phyloP scores from a whole-genome alignment of 495 filamentous ascomycete genomes.

The Hypoxylon fuscum region DNA sequence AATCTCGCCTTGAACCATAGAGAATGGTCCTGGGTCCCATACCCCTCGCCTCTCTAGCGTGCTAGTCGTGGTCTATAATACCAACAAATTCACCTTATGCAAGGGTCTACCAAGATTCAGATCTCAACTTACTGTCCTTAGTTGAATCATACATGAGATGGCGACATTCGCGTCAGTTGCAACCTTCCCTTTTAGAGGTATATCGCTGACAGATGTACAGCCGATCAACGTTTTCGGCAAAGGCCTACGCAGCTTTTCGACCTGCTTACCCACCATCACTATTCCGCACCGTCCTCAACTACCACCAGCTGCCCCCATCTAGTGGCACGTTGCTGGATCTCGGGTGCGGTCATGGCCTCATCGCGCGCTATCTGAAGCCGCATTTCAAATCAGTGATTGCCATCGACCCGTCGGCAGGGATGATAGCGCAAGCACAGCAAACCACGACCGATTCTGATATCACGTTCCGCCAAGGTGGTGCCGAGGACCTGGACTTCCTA shows the following conservation, averaged over 20 bases:
- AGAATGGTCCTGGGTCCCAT: too few relatives aligned
- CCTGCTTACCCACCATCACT: conserved; percentile 67
- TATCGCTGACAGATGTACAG: conserved; percentile 50
- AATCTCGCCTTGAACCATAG: conserved; percentile 6
- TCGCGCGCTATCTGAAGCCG: conserved; percentile 62
- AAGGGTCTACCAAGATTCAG: conserved; percentile 5
- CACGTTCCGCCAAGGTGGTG: conserved; percentile 52
- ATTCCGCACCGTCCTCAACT: conserved; percentile 63
- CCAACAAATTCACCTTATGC: conserved; percentile 14
- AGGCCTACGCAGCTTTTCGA: conserved; percentile 68
- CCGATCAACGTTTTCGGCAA: conserved; percentile 59
- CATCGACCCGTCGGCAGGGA: conserved; percentile 66
- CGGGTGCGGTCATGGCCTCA: conserved; percentile 67
- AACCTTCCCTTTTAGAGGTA: conserved; percentile 32
- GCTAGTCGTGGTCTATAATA: conserved; percentile 8
- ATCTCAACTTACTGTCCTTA: conserved; percentile 29
- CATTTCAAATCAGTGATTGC: conserved; percentile 60
- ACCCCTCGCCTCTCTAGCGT: conserved; percentile 8
- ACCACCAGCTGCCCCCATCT: conserved; percentile 50
- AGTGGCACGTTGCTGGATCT: conserved; percentile 63
- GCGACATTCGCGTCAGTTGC: conserved; percentile 57
- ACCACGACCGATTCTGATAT: conserved; percentile 56
- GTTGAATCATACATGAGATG: conserved; percentile 43
- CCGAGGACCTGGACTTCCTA: conserved; percentile 62
- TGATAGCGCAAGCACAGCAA: conserved; percentile 64